Conservation (phyloP, 2,329 filamentous ascomycete genomes). For the Alternaria novae-zelandiae region DNA sequence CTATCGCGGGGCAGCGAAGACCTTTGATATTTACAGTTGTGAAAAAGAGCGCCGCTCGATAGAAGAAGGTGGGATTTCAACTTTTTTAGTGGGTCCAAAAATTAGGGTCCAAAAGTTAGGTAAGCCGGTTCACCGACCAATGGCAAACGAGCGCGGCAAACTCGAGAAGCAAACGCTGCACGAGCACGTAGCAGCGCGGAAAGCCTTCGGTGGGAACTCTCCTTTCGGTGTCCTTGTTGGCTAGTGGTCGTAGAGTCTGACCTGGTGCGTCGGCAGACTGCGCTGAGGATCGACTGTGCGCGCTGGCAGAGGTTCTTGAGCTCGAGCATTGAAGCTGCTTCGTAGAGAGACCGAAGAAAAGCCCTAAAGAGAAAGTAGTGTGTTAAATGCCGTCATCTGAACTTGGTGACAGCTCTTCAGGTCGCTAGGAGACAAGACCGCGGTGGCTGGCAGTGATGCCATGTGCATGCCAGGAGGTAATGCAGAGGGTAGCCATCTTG, state of each 20-base stretch:
- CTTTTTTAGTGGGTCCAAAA: slow-evolving; percentile 8
- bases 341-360: neutral
- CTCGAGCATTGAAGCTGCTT: neutral
- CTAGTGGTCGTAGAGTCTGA: neutral
- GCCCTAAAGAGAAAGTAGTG: neutral
- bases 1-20: slow-evolving; percentile 29
- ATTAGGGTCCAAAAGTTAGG: slow-evolving; percentile 19
- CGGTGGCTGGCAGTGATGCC: neutral
- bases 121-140: slow-evolving; percentile 12
- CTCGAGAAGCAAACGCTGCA: neutral
- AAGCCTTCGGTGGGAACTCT: neutral
- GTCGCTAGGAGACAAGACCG: neutral
- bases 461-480: neutral
- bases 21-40: slow-evolving; percentile 25
- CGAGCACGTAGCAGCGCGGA: neutral
- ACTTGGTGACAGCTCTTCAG: neutral
- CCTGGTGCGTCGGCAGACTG: neutral
- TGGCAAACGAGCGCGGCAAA: slow-evolving; percentile 4
- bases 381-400: neutral
- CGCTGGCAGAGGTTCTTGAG: neutral
- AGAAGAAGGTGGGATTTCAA: slow-evolving; percentile 26
- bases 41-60: slow-evolving; percentile 18
- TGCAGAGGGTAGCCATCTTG: too few species aligned
- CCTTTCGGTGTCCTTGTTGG: neutral
- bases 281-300: neutral